phyloP scores from a whole-genome alignment of 805 yeast species.

The Pichia insulana region DNA sequence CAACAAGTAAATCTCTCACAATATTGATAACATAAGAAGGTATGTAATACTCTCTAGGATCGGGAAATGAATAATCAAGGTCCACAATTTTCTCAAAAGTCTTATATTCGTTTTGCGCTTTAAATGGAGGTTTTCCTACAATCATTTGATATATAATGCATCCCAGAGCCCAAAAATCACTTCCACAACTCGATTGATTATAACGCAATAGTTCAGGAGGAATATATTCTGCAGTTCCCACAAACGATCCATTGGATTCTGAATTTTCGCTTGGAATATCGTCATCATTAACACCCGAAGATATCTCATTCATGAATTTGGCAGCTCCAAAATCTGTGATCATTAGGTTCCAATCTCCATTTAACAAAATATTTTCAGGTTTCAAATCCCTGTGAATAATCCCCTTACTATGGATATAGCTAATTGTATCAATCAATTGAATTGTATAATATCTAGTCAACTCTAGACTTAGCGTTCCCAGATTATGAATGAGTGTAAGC shows the following conservation, averaged over 20 bases:
- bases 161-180: conserved; percentile 93
- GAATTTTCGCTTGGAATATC: conserved; percentile 2
- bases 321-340: conserved; percentile 99
- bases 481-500: conserved; percentile 63
- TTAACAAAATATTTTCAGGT: conserved; percentile 86
- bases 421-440: conserved; percentile 85
- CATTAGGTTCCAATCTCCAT: conserved; percentile 78
- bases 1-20: conserved; percentile 53
- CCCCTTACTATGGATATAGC: conserved; percentile 81
- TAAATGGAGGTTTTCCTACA: conserved; percentile 82
- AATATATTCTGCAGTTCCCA: conserved; percentile 96
- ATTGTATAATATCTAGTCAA: conserved; percentile 74
- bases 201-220: conserved; percentile 79
- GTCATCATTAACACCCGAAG: neutral
- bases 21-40: conserved; percentile 59
- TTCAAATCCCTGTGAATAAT: conserved; percentile 90
- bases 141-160: conserved; percentile 80
- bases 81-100: conserved; percentile 84
- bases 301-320: conserved; percentile 52
- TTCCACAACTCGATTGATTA: conserved; percentile 73
- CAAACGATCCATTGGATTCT: conserved; percentile 62
- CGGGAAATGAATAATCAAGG: conserved; percentile 63
- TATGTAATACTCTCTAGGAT: conserved; percentile 45
- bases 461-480: conserved; percentile 68
- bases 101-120: conserved; percentile 74